phyloP scores from a whole-genome alignment of 2,329 filamentous ascomycete species.

The Coniochaeta pulveracea region DNA sequence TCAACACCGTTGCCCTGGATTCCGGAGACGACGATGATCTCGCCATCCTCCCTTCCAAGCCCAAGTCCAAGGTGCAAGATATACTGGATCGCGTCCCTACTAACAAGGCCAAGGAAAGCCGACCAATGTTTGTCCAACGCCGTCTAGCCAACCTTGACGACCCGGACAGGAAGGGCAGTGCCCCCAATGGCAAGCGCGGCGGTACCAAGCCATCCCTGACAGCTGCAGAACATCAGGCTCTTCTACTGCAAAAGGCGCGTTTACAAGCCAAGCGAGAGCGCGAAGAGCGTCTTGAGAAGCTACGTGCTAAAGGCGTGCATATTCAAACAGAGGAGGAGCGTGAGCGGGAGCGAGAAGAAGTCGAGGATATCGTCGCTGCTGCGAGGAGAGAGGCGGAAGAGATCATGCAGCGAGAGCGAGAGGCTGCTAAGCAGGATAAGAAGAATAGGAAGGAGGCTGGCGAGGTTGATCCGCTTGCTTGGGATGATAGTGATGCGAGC shows the following conservation, averaged over 20 bases:
- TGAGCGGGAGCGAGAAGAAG: slow-evolving; percentile 66
- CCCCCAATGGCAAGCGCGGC: slow-evolving; percentile 19
- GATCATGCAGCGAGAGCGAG: slow-evolving; percentile 67
- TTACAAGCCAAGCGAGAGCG: slow-evolving; percentile 71
- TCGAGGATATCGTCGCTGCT: slow-evolving; percentile 81
- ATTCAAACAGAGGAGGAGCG: slow-evolving; percentile 82
- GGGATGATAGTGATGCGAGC: slow-evolving; percentile 46
- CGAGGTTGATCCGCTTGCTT: slow-evolving; percentile 37
- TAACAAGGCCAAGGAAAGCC: slow-evolving; percentile 50
- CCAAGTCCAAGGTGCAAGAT: slow-evolving; percentile 41
- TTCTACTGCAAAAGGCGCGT: slow-evolving; percentile 60
- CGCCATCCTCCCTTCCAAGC: slow-evolving; percentile 42
- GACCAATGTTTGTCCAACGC: slow-evolving; percentile 57
- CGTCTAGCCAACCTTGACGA: slow-evolving; percentile 63
- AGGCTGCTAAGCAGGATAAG: slow-evolving; percentile 55
- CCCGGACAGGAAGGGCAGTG: slow-evolving; percentile 38
- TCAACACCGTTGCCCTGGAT: slow-evolving; percentile 25
- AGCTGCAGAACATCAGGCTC: slow-evolving; percentile 54
- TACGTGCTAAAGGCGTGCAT: slow-evolving; percentile 69
- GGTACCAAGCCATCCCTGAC: slow-evolving; percentile 47
- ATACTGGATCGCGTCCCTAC: slow-evolving; percentile 61
- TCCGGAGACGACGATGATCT: slow-evolving; percentile 47
- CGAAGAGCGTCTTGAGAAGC: slow-evolving; percentile 62
- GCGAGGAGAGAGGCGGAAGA: slow-evolving; percentile 71
- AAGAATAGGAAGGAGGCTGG: slow-evolving; percentile 29